Base-by-base conservation (phyloP, 1,284 basidiomycete species). In the Ustilago hordei region DNA sequence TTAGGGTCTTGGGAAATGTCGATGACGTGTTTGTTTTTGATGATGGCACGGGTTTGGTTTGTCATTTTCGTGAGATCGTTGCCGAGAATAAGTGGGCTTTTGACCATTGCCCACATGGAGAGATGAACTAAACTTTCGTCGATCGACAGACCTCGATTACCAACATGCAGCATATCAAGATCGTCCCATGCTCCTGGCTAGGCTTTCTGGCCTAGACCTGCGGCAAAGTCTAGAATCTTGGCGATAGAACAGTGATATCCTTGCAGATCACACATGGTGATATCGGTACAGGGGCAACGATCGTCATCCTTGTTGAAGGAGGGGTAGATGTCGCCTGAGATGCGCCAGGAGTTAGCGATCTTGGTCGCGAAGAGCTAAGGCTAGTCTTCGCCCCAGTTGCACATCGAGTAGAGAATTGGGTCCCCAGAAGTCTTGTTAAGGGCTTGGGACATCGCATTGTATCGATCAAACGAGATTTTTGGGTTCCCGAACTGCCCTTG, bases 391-490 rank as follows among this genome's bases (percentile, higher is more conserved):
- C 74, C 59, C 69, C 78, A 74, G 62, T 69, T 58, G 71, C 58
- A 59, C 62, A 57, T 68, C 8, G 62, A 64, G 60, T 69, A 75
- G 23, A 67, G 75, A 12, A 68, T 55, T 72, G 68, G 68, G 1
- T 55, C 87, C 5, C 87, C 87, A 0, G 88, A 89, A 0, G 86
- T 86, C 57, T 69, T 59, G 58, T 85, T 85, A 13, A 91, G 82
- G 0, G 90, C 90, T 55, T 89, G 86, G 58, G 87, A 81, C 90
- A 91, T 91, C 2, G 87, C 85, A 9, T 88, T 88, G 4, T 87
- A 84, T 17, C 86, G 87, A 15, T 70, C 55, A 47, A 65, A 65
- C 1, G 75, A 78, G 13, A 72, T 36, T 32, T 70, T 64, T 5
- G 75, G 75, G 0, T 47, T 68, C 3, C 66, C 66, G 13, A 31